phyloP scores from a whole-genome alignment of 1,284 basidiomycete genomes.

The Sporisorium exsertum region DNA sequence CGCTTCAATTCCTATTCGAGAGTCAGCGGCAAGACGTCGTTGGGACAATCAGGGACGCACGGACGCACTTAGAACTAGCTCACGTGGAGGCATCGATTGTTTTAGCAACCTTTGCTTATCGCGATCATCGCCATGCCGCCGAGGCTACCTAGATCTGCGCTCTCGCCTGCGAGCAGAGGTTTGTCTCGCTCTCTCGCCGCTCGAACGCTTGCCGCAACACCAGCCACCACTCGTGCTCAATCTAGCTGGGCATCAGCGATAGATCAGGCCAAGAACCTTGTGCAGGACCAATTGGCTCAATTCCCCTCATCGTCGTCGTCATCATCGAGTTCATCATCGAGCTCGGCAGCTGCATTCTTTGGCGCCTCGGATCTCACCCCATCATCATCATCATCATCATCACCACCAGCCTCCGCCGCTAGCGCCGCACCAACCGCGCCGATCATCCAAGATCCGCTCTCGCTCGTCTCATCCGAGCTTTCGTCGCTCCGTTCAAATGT shows the following conservation, averaged over 20 bases:
- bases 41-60: background rate
- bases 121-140: conserved; percentile 22
- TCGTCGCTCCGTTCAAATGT: conserved; percentile 80
- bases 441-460: conserved; percentile 59
- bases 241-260: conserved; percentile 48
- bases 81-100: background rate
- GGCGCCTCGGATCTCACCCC: conserved; percentile 24
- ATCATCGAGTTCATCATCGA: conserved; percentile 17
- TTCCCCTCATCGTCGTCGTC: conserved; percentile 23
- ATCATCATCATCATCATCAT: conserved; percentile 10
- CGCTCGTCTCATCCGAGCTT: conserved; percentile 73
- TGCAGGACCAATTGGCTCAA: conserved; percentile 40
- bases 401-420: background rate
- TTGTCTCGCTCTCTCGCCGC: conserved; percentile 5
- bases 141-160: conserved; percentile 20
- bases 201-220: conserved; percentile 1
- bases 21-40: background rate
- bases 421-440: conserved; percentile 10
- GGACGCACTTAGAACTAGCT: background rate
- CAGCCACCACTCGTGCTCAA: conserved; percentile 20
- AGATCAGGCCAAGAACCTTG: conserved; percentile 47
- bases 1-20: background rate
- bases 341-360: conserved; percentile 40
- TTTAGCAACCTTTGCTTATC: background rate
- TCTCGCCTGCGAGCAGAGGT: conserved; percentile 9